Conservation (phyloP, 2,329 filamentous ascomycete genomes). For the Ploettnerulaceae sp. region DNA sequence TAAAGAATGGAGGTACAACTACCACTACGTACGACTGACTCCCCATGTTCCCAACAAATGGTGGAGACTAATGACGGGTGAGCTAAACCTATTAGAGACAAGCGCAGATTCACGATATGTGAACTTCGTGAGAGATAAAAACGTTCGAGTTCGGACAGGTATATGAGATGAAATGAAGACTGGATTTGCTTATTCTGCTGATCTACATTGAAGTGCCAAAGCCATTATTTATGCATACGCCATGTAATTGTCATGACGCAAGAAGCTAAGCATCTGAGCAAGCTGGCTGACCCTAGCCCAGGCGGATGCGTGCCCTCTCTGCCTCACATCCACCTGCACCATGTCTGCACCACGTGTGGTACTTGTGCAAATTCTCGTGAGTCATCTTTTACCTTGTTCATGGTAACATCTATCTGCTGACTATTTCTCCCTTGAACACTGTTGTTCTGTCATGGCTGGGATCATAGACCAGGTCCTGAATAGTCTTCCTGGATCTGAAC, state of each 20-base stretch:
- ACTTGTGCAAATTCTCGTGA: no score
- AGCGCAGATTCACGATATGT: no score
- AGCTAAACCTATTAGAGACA: no score
- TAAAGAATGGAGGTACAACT: no score
- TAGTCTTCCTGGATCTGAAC: conserved; percentile 28
- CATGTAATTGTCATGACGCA: conserved; percentile 1
- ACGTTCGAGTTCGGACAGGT: not conserved
- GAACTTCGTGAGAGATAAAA: no score
- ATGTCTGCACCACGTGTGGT: conserved; percentile 4
- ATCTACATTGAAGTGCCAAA: not conserved
- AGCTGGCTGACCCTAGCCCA: not conserved
- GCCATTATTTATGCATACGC: conserved; percentile 2
- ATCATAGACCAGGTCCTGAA: conserved; percentile 31
- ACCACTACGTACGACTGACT: no score
- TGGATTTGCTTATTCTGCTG: not conserved
- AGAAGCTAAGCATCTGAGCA: conserved; percentile 4
- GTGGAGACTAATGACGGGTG: no score
- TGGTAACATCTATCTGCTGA: conserved; percentile 13
- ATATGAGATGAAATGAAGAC: not conserved
- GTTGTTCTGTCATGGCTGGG: conserved; percentile 27
- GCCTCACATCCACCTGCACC: not conserved
- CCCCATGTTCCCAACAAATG: conserved; percentile 3
- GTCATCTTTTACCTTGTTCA: not conserved
- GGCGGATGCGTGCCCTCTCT: no score
- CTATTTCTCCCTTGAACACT: conserved; percentile 24